Conservation (phyloP, 2,329 filamentous ascomycete species). For the Colletotrichum abscissum region DNA sequence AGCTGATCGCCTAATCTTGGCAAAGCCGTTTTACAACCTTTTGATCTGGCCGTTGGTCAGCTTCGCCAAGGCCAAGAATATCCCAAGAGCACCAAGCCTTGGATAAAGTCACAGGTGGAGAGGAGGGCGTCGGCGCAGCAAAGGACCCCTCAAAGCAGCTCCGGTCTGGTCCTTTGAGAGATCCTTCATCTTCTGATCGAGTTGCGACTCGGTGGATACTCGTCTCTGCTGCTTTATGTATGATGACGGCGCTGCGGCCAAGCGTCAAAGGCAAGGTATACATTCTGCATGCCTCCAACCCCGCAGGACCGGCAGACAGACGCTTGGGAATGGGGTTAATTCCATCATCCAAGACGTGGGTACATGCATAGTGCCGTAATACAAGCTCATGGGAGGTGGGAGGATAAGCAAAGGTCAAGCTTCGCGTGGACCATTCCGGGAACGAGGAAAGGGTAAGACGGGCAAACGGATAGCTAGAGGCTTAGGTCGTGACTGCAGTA, state of each 20-base stretch:
- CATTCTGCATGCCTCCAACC: background rate
- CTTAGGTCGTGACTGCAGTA: slow-evolving; percentile 18
- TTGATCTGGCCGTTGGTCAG: background rate
- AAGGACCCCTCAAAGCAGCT: background rate
- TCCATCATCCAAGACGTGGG: slow-evolving; percentile 32
- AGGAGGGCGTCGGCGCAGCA: slow-evolving; percentile 23
- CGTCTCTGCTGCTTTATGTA: background rate
- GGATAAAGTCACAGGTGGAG: slow-evolving; percentile 12
- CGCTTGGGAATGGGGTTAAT: slow-evolving; percentile 1
- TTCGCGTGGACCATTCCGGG: slow-evolving; percentile 1
- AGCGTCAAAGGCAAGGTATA: background rate
- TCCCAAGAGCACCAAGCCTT: slow-evolving; percentile 12
- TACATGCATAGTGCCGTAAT: slow-evolving; percentile 30
- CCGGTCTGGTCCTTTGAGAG: background rate
- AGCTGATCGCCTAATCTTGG: slow-evolving; percentile 9
- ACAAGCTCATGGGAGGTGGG: slow-evolving; percentile 21
- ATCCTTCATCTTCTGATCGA: background rate
- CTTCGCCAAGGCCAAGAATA: slow-evolving; percentile 28
- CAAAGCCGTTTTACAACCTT: background rate
- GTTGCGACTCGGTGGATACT: background rate
- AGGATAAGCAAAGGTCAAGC: slow-evolving; percentile 5
- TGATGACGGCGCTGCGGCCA: slow-evolving; percentile 23
- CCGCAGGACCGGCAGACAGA: slow-evolving; percentile 6
- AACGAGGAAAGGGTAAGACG: slow-evolving; percentile 16
- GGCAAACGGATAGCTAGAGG: slow-evolving; percentile 21